Conservation (phyloP, 1,284 basidiomycete genomes). For the Cutaneotrichosporon cyanovorans region DNA sequence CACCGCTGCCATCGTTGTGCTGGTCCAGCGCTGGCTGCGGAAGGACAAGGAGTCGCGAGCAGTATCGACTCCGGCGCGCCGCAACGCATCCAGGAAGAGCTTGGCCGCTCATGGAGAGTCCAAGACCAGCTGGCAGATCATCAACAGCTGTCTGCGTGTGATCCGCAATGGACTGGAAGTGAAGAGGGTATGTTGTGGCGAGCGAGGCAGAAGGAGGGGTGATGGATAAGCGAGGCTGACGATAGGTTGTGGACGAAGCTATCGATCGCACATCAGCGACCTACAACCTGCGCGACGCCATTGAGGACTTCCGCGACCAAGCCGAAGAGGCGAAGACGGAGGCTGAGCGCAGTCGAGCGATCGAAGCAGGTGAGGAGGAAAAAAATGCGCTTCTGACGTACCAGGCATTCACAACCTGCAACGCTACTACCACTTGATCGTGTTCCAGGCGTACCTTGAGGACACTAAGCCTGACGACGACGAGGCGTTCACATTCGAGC, state of each 20-base stretch:
- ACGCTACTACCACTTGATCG: conserved; percentile 82
- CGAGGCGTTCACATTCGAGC: conserved; percentile 68
- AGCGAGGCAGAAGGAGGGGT: too few species aligned
- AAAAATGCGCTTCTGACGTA: conserved; percentile 8
- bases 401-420: conserved; percentile 69
- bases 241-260: conserved; percentile 71
- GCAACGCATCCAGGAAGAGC: conserved; percentile 9
- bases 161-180: conserved; percentile 80
- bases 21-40: conserved; percentile 82
- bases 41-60: conserved; percentile 15
- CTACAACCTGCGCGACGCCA: conserved; percentile 75
- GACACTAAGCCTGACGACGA: conserved; percentile 72
- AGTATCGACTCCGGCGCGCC: conserved; percentile 11
- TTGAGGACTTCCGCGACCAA: conserved; percentile 60
- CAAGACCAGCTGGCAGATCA: conserved; percentile 55
- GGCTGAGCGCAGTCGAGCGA: conserved; percentile 57
- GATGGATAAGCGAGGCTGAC: conserved; percentile 14
- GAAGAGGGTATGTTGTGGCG: too few species aligned
- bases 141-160: conserved; percentile 72
- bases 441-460: conserved; percentile 91
- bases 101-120: conserved; percentile 15
- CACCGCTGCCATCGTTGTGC: conserved; percentile 74
- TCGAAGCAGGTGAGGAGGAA: conserved; percentile 57
- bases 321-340: conserved; percentile 74
- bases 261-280: conserved; percentile 82